A percentile compares a stretch with the other conserved stretches of the same genome.
phyloP scores from a whole-genome alignment of 345 rosid genomes.

The Eucalyptus polyanthemos region DNA sequence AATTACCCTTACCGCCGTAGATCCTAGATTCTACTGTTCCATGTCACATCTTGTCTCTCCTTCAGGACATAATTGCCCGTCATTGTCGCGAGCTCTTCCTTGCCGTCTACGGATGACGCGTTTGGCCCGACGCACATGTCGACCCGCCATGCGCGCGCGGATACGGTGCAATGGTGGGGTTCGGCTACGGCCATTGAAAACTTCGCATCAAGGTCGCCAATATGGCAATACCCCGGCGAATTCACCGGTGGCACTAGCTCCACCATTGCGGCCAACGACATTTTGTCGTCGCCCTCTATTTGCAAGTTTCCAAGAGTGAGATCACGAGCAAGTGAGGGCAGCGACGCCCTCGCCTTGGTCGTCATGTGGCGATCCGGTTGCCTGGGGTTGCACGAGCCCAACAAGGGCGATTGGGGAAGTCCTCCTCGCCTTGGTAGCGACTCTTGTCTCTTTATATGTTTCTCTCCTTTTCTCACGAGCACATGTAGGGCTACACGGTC shows the following conservation, averaged over 20 bases:
- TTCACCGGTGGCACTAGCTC: rapidly evolving
- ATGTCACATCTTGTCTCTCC: background rate
- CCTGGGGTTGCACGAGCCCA: background rate
- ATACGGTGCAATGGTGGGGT: rapidly evolving
- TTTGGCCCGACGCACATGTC: background rate
- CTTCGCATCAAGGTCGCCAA: background rate
- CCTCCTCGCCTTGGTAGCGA: background rate
- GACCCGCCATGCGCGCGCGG: background rate
- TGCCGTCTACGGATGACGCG: rapidly evolving
- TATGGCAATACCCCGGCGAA: background rate
- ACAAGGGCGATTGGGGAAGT: background rate
- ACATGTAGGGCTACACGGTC: too few relatives aligned
- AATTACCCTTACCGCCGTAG: background rate
- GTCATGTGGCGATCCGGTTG: background rate
- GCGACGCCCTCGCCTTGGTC: background rate
- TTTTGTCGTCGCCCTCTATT: background rate
- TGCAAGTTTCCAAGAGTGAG: background rate
- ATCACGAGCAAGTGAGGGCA: background rate
- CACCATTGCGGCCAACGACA: background rate
- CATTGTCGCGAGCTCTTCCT: background rate
- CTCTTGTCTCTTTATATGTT: background rate
- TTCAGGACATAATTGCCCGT: background rate
- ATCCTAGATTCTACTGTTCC: rapidly evolving
- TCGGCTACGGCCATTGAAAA: background rate
- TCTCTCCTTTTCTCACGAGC: background rate